phyloP scores from a whole-genome alignment of 352 stramenopile genomes.

The Globisporangium mamillatum region DNA sequence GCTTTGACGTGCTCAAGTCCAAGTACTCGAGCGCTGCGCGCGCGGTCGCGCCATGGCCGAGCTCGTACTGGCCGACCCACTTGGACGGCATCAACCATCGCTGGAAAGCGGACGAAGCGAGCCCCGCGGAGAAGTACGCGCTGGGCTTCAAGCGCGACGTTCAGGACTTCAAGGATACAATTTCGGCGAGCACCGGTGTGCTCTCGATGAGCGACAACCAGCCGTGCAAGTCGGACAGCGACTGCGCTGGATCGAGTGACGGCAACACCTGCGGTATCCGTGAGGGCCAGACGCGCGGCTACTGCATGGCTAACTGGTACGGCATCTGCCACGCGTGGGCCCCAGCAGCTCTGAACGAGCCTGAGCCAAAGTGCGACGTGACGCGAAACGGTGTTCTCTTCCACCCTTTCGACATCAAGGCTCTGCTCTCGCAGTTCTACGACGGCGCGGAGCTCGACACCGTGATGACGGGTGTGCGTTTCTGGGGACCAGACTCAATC shows the following conservation, averaged over 20 bases:
- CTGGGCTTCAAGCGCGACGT: slow-evolving; percentile 36
- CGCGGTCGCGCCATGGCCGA: slow-evolving; percentile 29
- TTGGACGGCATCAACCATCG: slow-evolving; percentile 58
- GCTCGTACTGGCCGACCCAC: slow-evolving; percentile 58
- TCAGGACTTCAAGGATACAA: slow-evolving; percentile 30
- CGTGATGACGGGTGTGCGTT: slow-evolving; percentile 43
- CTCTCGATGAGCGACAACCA: slow-evolving; percentile 25
- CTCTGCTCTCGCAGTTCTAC: slow-evolving; percentile 37
- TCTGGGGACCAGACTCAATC: slow-evolving; percentile 18
- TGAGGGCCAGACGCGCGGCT: slow-evolving; percentile 28
- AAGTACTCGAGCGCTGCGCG: slow-evolving; percentile 23
- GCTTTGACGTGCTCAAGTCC: slow-evolving; percentile 28
- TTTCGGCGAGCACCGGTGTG: slow-evolving; percentile 37
- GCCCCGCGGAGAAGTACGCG: slow-evolving; percentile 47
- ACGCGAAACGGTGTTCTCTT: slow-evolving; percentile 47
- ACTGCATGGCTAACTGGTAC: slow-evolving; percentile 46
- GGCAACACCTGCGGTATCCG: slow-evolving; percentile 33
- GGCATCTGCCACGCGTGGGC: slow-evolving; percentile 55
- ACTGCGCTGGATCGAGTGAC: slow-evolving; percentile 25
- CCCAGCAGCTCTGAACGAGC: slow-evolving; percentile 35
- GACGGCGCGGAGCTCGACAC: slow-evolving; percentile 33
- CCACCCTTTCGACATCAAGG: slow-evolving; percentile 49
- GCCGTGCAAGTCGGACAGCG: slow-evolving; percentile 29
- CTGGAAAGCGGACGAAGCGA: slow-evolving; percentile 29
- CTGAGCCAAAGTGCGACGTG: slow-evolving; percentile 40